Evolutionary conservation across 257 asterid genomes (phyloP).

Genomic region (Ophiorrhiza pumila): DNA sequence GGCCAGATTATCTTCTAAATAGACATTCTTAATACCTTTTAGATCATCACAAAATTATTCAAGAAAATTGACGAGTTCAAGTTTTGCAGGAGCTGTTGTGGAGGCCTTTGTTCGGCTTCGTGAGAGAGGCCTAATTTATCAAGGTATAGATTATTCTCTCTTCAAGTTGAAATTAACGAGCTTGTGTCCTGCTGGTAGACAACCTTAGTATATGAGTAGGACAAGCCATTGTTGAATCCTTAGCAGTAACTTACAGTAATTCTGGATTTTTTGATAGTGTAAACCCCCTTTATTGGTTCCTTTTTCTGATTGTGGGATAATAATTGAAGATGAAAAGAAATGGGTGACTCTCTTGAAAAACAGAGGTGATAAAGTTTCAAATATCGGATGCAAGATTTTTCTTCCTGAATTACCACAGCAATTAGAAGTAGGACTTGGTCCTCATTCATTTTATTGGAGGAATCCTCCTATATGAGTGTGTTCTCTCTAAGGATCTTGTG

Average conservation of each 20-base stretch:
- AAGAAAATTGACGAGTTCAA: constrained; percentile 19
- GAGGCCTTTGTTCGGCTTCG: constrained; percentile 97
- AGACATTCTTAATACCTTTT: background rate
- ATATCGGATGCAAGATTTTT: background rate
- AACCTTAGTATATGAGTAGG: background rate
- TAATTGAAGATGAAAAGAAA: background rate
- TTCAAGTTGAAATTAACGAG: background rate
- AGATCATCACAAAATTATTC: background rate
- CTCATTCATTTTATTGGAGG: background rate
- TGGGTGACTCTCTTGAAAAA: background rate
- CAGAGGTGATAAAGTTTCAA: background rate
- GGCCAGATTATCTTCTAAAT: background rate
- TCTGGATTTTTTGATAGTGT: background rate
- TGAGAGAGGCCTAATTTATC: constrained; percentile 93
- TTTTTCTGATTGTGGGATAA: background rate
- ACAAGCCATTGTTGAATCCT: background rate
- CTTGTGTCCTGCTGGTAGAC: background rate
- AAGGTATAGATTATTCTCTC: constrained; percentile 43
- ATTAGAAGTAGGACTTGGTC: background rate
- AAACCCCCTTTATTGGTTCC: background rate
- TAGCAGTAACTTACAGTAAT: background rate
- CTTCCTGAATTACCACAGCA: background rate
- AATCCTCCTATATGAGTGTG: background rate
- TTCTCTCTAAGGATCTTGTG: background rate
- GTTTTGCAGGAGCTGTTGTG: constrained; percentile 75